Evolutionary conservation across 805 yeast genomes (phyloP).

Genomic region (Pichia scutulata): DNA sequence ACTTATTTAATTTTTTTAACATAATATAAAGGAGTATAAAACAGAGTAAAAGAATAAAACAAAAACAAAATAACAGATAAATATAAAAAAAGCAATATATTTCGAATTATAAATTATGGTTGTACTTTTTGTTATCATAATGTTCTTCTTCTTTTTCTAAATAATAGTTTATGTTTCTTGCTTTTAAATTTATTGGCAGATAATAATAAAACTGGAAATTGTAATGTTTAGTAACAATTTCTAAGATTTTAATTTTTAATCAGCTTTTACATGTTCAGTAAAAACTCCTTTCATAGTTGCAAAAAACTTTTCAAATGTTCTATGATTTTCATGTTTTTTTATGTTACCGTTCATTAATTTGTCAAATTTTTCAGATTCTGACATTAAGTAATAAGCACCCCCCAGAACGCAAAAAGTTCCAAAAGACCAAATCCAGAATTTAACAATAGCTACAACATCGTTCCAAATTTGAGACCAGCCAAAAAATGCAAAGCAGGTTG

Average conservation of each 20-base stretch:
- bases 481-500: slow-evolving; percentile 92
- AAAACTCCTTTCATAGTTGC: slow-evolving; percentile 82
- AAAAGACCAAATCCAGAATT: slow-evolving; percentile 87
- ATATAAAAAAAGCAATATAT: no score
- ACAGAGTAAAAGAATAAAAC: neutral
- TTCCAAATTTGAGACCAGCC: slow-evolving; percentile 97
- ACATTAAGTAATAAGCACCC: slow-evolving; percentile 89
- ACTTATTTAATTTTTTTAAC: neutral
- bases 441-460: slow-evolving; percentile 84
- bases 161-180: no score
- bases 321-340: slow-evolving; percentile 47
- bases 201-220: neutral
- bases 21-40: neutral
- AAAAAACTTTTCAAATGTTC: slow-evolving; percentile 75
- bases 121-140: no score
- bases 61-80: neutral
- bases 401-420: slow-evolving; percentile 92
- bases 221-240: no score
- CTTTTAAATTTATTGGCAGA: no score
- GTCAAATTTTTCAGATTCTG: slow-evolving; percentile 65
- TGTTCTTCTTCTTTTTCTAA: no score
- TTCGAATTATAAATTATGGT: no score
- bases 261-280: slow-evolving; percentile 77
- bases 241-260: no score
- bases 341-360: slow-evolving; percentile 65